These are phyloP conservation scores for Alternaria postmessia DNA, from an alignment of 2,329 filamentous ascomycete species.

Conservation along the genomic window DNA sequence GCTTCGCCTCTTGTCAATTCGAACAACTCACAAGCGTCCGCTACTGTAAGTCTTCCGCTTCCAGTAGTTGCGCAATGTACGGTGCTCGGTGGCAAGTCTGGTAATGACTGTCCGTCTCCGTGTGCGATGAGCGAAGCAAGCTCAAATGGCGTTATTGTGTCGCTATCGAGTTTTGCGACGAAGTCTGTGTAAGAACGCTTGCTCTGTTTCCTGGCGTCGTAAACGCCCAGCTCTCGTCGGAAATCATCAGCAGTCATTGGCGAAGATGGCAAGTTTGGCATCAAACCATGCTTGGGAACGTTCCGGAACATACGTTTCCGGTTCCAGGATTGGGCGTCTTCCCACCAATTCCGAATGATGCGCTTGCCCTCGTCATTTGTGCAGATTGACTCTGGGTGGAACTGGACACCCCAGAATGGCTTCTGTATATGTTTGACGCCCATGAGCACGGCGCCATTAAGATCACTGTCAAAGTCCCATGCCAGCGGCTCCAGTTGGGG, in stretches of 20 bases:
- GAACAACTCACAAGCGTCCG: conserved; percentile 49
- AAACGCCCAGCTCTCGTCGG: conserved; percentile 26
- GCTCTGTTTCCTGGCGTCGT: conserved; percentile 14
- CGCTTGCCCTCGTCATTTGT: conserved; percentile 72
- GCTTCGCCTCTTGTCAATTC: conserved; percentile 47
- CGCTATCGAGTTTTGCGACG: conserved; percentile 16
- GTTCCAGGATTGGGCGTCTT: conserved; percentile 66
- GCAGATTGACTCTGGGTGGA: conserved; percentile 89
- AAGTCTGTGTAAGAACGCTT: conserved; percentile 14
- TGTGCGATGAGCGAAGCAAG: conserved; percentile 39
- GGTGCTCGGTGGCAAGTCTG: conserved; percentile 35
- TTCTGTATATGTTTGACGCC: conserved; percentile 71
- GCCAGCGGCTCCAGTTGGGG: conserved; percentile 56
- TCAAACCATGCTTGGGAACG: conserved; percentile 12
- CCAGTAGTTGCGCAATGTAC: conserved; percentile 47
- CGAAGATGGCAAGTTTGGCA: conserved; percentile 19
- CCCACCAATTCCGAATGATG: conserved; percentile 80
- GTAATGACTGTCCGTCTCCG: conserved; percentile 34
- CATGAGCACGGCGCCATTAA: conserved; percentile 74
- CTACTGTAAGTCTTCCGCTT: conserved; percentile 47
- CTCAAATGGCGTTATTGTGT: conserved; percentile 29
- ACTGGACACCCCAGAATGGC: conserved; percentile 88
- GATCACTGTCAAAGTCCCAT: conserved; percentile 56
- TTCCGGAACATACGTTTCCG: conserved; percentile 27
- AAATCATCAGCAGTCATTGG: conserved; percentile 32